Evolutionary conservation across 305 asterid genomes (phyloP), one percentile per base, ranked within the genome.

Genomic region (Fraxinus sp.): DNA sequence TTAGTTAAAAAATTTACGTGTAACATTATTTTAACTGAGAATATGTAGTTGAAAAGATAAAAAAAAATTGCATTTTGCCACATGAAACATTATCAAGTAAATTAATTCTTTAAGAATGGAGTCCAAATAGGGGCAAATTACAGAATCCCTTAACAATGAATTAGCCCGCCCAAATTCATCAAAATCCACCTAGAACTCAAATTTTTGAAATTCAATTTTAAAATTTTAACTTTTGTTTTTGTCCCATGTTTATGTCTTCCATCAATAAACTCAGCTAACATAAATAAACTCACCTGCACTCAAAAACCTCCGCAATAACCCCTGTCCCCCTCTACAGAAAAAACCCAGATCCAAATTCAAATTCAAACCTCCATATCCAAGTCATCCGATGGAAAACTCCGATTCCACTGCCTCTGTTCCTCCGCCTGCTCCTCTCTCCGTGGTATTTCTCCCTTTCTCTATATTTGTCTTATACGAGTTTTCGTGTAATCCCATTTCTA

Each of bases 371-470:
- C 36, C 16, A 66, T 8, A 22, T 46, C 79, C 83, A 16, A 83
- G 1, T 70, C 82, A 74, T 77, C 83, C 78, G 52, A 94, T 94
- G 97, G 91, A 90, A 77, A 84, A 80, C 84, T 59, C 92, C 77
- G 91, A 91, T 57, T 83, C 91, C n/a, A 85, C 84, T 14, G 74
- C 88, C 62, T 64, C 93, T 6, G 36, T 71, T 80, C 82, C 88
- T 33, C 81, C 88, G 72, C 28, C 88, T 26, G 84, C 89, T 73
- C 91, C 93, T 62, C 88, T 88, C 16, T 83, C 93, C 2, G 85
- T 4, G 85, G 98, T 91, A 83, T 11, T 30, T 3, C 7, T 36
- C 32, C 1, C 2, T 37, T 22, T 66, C 11, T 72, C 2, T 20
- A 5, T 33, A 44, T 46, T 46, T 46, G 55, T 46, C n/a, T 3